phyloP scores from a whole-genome alignment of 2,329 filamentous ascomycete genomes.

The Botrytis pseudocinerea region DNA sequence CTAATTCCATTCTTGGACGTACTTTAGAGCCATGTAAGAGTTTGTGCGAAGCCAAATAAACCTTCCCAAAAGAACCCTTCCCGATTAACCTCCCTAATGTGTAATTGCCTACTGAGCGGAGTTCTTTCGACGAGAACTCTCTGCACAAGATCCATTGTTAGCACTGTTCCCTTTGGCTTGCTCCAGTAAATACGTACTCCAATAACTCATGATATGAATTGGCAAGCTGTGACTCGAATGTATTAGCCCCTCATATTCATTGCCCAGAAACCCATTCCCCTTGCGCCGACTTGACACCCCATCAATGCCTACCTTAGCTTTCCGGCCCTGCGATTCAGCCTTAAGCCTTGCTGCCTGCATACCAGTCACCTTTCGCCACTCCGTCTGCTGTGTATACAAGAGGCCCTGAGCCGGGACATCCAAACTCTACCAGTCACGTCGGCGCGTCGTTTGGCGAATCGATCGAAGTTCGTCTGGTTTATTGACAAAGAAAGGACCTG shows the following conservation, averaged over 20 bases:
- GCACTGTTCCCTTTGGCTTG: slow-evolving; percentile 19
- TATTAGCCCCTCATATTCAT: slow-evolving; percentile 34
- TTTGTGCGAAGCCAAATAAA: slow-evolving; percentile 94
- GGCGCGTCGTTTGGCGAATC: slow-evolving; percentile 13
- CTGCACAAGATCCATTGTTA: slow-evolving; percentile 49
- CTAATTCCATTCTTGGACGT: slow-evolving; percentile 34
- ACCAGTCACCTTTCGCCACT: slow-evolving; percentile 41
- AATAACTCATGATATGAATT: slow-evolving; percentile 95
- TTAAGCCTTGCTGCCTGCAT: slow-evolving; percentile 54
- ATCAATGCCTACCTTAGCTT: slow-evolving; percentile 54
- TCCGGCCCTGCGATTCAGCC: slow-evolving; percentile 59
- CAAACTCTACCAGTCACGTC: slow-evolving; percentile 20
- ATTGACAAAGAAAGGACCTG: background rate
- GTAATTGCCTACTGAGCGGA: slow-evolving; percentile 94
- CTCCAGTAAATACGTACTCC: slow-evolving; percentile 62
- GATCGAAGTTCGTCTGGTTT: slow-evolving; percentile 9
- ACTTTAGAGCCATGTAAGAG: slow-evolving; percentile 98
- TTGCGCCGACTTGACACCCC: slow-evolving; percentile 22
- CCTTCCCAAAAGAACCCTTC: slow-evolving; percentile 97
- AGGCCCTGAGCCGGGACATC: slow-evolving; percentile 27
- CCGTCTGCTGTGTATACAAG: slow-evolving; percentile 37
- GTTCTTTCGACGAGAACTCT: slow-evolving; percentile 90
- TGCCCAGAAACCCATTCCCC: slow-evolving; percentile 25
- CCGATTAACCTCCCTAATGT: slow-evolving; percentile 87
- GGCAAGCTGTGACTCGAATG: slow-evolving; percentile 69